A percentile compares a stretch with the other conserved stretches of the same genome.
phyloP scores from a whole-genome alignment of 768 basidiomycete species.

The Hericium coralloides region DNA sequence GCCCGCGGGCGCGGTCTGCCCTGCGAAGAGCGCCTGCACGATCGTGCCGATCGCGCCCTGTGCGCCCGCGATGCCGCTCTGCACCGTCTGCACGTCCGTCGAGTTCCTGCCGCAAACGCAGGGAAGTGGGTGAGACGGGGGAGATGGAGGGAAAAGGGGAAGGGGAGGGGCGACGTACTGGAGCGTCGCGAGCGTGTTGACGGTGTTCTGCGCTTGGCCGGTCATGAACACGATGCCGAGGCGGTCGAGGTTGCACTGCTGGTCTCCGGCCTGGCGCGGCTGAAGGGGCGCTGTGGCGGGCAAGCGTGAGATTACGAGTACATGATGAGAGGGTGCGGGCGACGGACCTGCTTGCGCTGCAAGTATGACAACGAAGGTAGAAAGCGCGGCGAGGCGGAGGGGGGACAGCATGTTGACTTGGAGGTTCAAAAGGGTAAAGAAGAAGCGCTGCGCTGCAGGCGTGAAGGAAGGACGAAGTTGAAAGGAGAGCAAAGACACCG shows the following conservation, averaged over 20 bases:
- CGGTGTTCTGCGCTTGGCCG: conserved; percentile 2
- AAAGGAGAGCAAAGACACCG: too few species aligned
- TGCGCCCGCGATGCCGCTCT: neutral
- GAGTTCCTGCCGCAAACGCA: neutral
- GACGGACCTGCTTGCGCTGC: too few species aligned
- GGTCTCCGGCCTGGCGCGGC: conserved; percentile 22
- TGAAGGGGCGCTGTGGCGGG: neutral
- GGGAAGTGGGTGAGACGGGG: too few species aligned
- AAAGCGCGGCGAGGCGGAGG: too few species aligned
- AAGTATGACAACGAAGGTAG: too few species aligned
- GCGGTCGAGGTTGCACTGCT: conserved; percentile 26
- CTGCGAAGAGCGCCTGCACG: neutral
- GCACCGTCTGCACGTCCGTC: neutral
- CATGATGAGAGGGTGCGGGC: neutral
- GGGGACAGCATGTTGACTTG: too few species aligned
- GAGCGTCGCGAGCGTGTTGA: neutral
- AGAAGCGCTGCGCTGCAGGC: too few species aligned
- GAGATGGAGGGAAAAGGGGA: too few species aligned
- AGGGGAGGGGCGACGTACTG: neutral
- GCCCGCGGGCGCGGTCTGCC: neutral
- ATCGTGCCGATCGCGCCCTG: neutral
- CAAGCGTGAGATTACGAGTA: neutral
- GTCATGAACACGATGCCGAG: conserved; percentile 21
- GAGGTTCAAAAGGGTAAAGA: too few species aligned
- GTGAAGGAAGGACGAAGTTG: too few species aligned